A percentile compares a stretch with the other conserved stretches of the same genome.
These are phyloP conservation scores for Diaporthe nobilis DNA, from an alignment of 2,329 filamentous ascomycete species.

Conservation along the genomic window DNA sequence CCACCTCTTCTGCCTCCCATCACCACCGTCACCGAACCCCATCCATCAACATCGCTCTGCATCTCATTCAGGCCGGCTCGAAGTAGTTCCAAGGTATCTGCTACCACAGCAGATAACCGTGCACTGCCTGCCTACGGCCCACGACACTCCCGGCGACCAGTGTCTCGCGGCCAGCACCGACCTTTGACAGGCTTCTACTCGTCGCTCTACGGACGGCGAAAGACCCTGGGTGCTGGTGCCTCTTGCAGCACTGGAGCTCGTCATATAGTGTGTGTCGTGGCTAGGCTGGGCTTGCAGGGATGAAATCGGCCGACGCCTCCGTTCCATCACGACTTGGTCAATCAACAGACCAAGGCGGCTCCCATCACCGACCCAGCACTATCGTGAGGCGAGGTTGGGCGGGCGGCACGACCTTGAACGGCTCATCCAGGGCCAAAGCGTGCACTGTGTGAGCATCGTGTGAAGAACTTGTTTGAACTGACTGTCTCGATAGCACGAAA, in stretches of 20 bases:
- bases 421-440: background rate
- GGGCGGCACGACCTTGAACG: background rate
- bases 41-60: background rate
- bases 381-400: background rate
- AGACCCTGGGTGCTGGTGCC: slow-evolving; percentile 39
- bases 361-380: background rate
- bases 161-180: slow-evolving; percentile 33
- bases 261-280: slow-evolving; percentile 21
- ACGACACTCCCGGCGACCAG: slow-evolving; percentile 31
- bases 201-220: slow-evolving; percentile 35
- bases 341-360: slow-evolving; percentile 27
- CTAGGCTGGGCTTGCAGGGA: slow-evolving; percentile 38
- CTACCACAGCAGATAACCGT: slow-evolving; percentile 19
- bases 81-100: slow-evolving; percentile 18
- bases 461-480: background rate
- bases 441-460: background rate
- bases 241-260: slow-evolving; percentile 38
- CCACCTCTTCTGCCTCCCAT: background rate
- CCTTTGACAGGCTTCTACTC: slow-evolving; percentile 37
- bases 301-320: slow-evolving; percentile 2
- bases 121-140: slow-evolving; percentile 36
- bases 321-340: background rate
- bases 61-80: background rate
- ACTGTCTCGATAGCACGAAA: background rate
- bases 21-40: background rate